A percentile compares a stretch with the other conserved stretches of the same genome.
phyloP scores from a whole-genome alignment of 2,329 filamentous ascomycete species.

The Gyromitra esculenta region DNA sequence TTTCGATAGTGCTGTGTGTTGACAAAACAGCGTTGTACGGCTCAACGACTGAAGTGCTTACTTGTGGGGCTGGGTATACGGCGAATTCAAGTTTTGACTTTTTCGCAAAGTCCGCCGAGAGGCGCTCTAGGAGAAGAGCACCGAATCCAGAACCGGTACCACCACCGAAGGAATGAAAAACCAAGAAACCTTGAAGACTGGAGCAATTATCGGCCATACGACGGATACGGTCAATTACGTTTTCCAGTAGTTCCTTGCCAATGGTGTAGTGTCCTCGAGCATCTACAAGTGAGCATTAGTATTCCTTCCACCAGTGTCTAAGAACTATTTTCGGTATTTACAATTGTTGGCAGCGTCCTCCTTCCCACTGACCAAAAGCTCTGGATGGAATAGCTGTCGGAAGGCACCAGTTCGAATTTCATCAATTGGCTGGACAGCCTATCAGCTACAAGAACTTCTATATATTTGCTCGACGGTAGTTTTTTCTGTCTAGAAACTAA shows the following conservation, averaged over 20 bases:
- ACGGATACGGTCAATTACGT: conserved; percentile 72
- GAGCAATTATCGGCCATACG: conserved; percentile 73
- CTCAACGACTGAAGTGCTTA: conserved; percentile 74
- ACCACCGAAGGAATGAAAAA: conserved; percentile 75
- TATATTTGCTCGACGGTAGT: not conserved
- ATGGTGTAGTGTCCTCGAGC: conserved; percentile 75
- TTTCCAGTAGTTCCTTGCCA: conserved; percentile 73
- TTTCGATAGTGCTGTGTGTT: conserved; percentile 71
- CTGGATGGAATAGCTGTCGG: conserved; percentile 72
- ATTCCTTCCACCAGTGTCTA: not conserved
- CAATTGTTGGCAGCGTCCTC: conserved; percentile 76
- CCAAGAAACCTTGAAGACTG: conserved; percentile 73
- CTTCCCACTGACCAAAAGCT: conserved; percentile 73
- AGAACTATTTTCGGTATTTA: conserved; percentile 58
- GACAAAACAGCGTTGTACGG: conserved; percentile 73
- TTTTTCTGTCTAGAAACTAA: conserved; percentile 59
- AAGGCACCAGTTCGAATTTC: conserved; percentile 73
- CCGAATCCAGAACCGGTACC: conserved; percentile 75
- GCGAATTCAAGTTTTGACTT: conserved; percentile 75
- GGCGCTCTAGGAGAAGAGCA: conserved; percentile 71
- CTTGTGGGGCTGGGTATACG: conserved; percentile 72
- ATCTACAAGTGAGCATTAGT: conserved; percentile 61
- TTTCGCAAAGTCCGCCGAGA: conserved; percentile 73
- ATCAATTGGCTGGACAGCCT: conserved; percentile 67
- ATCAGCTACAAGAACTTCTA: conserved; percentile 19